Base-by-base conservation (phyloP, 2,329 filamentous ascomycete species). In the Curvularia hawaiiensis region DNA sequence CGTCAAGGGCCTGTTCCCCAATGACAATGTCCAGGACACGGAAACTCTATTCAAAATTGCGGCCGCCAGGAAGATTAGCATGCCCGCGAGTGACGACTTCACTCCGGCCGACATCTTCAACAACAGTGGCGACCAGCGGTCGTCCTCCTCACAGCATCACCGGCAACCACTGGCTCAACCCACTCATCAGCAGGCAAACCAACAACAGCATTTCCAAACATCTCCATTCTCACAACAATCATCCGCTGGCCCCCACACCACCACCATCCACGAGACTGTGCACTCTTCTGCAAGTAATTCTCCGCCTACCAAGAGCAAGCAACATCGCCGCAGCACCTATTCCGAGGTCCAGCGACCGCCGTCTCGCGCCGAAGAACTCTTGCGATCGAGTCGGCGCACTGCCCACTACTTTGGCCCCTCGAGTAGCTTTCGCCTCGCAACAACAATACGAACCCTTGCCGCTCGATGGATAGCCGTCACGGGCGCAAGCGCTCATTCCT, bases 21-120 rank as follows among this genome's bases (percentile, higher is more conserved):
- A 77, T 16, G 67, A 77, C 35, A 76, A 79, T 53, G 69, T 74
- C 3, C 73, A 73, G 20, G 73, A 76, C 52, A 72, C 77, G 26
- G 75, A 78, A 38, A 71, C 74, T 12, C 59, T 80, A 18, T 78
- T 78, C 50, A 70, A 69, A 6, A 78, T 79, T 50, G 79, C 77
- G 3, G 69, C 72, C 44, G 68, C 72, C n/a, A 71, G 73, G 54
- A 69, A 72, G 14, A 76, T 80, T 46, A 20, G 60, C 1, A 76
- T 80, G 68, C 79, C 78, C 2, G 67, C 63, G 4, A 60, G 31
- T 28, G 66, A 70, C 49, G 69, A 71, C 39, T 68, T 59, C 28
- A 67, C 66, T 16, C 67, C 66, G 22, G 68, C 69, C 18, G 62
- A 71, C 16, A 70, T 70, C 55, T 71, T 72, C 59, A 62, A 39